phyloP scores from a whole-genome alignment of 1,284 basidiomycete genomes.

The Caloboletus inedulis region DNA sequence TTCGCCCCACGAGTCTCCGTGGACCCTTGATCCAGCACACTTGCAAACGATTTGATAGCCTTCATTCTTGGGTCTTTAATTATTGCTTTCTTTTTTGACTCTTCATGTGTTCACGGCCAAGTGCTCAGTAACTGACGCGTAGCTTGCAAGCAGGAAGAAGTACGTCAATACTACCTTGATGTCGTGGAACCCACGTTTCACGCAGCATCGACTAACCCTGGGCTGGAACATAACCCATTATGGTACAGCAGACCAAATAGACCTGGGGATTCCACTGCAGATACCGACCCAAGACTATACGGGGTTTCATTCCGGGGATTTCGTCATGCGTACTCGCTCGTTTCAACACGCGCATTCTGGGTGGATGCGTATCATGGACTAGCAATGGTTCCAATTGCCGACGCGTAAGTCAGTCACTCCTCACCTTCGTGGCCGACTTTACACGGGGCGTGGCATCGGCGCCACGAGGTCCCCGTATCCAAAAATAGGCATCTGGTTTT shows the following conservation, averaged over 20 bases:
- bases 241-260: background rate
- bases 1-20: slow-evolving; percentile 7
- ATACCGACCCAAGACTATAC: slow-evolving; percentile 5
- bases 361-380: slow-evolving; percentile 84
- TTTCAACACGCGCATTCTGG: slow-evolving; percentile 84
- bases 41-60: slow-evolving; percentile 2
- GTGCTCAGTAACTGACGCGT: slow-evolving; percentile 16
- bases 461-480: slow-evolving; percentile 22
- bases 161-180: slow-evolving; percentile 46
- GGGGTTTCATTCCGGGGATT: slow-evolving; percentile 50
- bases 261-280: background rate
- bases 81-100: slow-evolving; percentile 10
- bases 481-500: slow-evolving; percentile 5
- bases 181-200: slow-evolving; percentile 40
- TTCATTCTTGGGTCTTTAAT: slow-evolving; percentile 4
- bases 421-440: slow-evolving; percentile 2
- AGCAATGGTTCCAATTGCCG: slow-evolving; percentile 87
- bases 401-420: slow-evolving; percentile 62
- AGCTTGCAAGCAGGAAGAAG: slow-evolving; percentile 39
- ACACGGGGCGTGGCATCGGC: slow-evolving; percentile 7
- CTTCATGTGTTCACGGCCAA: slow-evolving; percentile 7
- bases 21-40: slow-evolving; percentile 20
- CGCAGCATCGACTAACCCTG: slow-evolving; percentile 25
- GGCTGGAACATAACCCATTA: background rate
- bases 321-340: slow-evolving; percentile 72